A percentile compares a stretch with the other conserved stretches of the same genome.
phyloP scores from a whole-genome alignment of 495 filamentous ascomycete species.

The Cryomyces minteri region DNA sequence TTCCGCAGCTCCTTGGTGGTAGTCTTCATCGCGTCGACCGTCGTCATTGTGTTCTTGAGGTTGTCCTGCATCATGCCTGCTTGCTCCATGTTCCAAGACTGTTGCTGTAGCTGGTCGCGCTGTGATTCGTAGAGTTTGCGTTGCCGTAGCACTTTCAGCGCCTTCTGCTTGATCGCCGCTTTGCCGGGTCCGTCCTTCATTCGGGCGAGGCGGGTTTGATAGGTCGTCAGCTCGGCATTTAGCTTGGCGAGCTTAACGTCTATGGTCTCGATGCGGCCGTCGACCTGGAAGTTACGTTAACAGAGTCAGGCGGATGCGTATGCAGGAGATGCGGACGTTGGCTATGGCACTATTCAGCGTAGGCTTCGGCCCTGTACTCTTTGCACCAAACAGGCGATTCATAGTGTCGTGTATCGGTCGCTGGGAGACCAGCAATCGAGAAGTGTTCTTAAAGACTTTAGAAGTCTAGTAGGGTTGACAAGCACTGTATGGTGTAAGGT shows the following conservation, averaged over 20 bases:
- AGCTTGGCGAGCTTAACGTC: slow-evolving; percentile 89
- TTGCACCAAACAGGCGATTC: slow-evolving; percentile 92
- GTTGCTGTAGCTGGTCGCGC: slow-evolving; percentile 83
- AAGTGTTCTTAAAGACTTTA: too few species aligned
- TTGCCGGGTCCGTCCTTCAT: slow-evolving; percentile 97
- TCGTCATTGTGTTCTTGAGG: slow-evolving; percentile 96
- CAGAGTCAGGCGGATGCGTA: slow-evolving; percentile 4
- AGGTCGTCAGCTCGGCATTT: slow-evolving; percentile 75
- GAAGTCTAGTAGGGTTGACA: too few species aligned
- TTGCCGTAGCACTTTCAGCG: slow-evolving; percentile 87
- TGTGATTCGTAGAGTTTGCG: slow-evolving; percentile 91
- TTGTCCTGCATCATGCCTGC: slow-evolving; percentile 99
- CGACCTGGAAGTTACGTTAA: slow-evolving; percentile 31
- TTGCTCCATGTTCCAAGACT: slow-evolving; percentile 99
- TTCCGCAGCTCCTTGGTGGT: slow-evolving; percentile 87
- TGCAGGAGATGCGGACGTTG: slow-evolving; percentile 36
- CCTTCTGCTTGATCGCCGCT: slow-evolving; percentile 79
- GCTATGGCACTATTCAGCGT: slow-evolving; percentile 72
- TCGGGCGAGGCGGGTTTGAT: slow-evolving; percentile 74
- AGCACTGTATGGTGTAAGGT: too few species aligned
- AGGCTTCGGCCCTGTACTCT: slow-evolving; percentile 76
- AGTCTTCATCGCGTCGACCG: slow-evolving; percentile 89
- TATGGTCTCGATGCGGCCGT: slow-evolving; percentile 70
- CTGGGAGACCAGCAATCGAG: too few species aligned
- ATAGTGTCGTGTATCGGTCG: slow-evolving; percentile 27